Percentiles rank a stretch among this genome's conserved stretches.
Conservation (phyloP, 2,329 filamentous ascomycete species). For the Zymoseptoria tritici region DNA sequence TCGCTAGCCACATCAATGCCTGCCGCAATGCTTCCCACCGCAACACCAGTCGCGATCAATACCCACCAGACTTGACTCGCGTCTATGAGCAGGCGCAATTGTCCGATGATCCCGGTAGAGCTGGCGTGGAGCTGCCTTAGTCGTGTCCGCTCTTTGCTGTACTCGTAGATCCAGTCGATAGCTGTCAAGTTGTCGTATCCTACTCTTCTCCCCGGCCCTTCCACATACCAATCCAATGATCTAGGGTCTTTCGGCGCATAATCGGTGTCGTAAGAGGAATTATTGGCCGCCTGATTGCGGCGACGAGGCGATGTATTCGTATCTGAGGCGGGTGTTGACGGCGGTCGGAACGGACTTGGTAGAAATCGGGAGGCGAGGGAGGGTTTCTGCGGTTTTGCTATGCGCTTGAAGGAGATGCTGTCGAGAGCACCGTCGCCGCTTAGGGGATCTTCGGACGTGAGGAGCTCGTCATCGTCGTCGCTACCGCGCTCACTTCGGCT, state of each 20-base stretch:
- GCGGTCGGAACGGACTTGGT: conserved; percentile 32
- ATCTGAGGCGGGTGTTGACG: conserved; percentile 19
- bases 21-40: conserved; percentile 77
- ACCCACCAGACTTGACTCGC: conserved; percentile 88
- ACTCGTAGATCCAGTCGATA: conserved; percentile 99
- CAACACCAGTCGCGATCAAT: conserved; percentile 74
- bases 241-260: conserved; percentile 39
- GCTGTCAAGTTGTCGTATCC: conserved; percentile 94
- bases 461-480: conserved; percentile 30
- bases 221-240: conserved; percentile 72
- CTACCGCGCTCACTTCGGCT: too few species aligned
- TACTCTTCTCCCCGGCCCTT: conserved; percentile 80
- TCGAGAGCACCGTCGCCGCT: conserved; percentile 20
- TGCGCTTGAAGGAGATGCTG: conserved; percentile 64
- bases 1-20: conserved; percentile 84
- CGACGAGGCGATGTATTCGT: conserved; percentile 25
- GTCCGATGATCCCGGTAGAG: conserved; percentile 63
- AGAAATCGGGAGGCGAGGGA: conserved; percentile 41
- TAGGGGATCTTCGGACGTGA: conserved; percentile 27
- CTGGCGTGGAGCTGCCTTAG: conserved; percentile 67
- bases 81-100: conserved; percentile 67
- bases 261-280: conserved; percentile 31
- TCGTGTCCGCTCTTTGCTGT: conserved; percentile 88
- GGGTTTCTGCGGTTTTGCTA: conserved; percentile 42
- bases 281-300: conserved; percentile 21